These are phyloP conservation scores for Citrullus mucosospermus DNA, from an alignment of 306 rosid species.

Conservation along the genomic window DNA sequence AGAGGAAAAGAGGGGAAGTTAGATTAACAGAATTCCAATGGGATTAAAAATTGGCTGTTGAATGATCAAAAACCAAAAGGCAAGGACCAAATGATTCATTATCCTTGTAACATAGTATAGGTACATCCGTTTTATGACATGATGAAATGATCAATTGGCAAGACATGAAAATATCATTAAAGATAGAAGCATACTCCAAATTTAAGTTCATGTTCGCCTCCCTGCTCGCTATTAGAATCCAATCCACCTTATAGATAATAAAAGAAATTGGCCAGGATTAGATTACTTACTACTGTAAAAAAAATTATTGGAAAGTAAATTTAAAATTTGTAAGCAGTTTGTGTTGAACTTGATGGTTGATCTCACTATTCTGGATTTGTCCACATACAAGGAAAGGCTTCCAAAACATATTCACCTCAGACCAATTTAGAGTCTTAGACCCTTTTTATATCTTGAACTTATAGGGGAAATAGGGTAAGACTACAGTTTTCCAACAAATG, in stretches of 20 bases:
- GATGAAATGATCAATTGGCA: constrained; percentile 2
- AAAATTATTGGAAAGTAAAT: constrained; percentile 1
- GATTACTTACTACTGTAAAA: constrained; percentile 13
- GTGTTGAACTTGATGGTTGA: background rate
- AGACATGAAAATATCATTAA: constrained; percentile 13
- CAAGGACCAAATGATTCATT: background rate
- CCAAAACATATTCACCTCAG: constrained; percentile 4
- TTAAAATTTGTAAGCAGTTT: background rate
- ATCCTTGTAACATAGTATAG: background rate
- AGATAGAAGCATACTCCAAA: constrained; percentile 55
- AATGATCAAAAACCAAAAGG: background rate
- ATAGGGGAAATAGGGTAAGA: background rate
- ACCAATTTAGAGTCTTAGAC: background rate
- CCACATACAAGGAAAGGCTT: background rate
- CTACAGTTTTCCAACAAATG: background rate
- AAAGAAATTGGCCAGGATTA: constrained; percentile 23
- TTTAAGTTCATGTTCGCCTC: constrained; percentile 47
- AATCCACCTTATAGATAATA: constrained; percentile 39
- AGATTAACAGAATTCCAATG: background rate
- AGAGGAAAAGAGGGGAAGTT: background rate
- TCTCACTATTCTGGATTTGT: background rate
- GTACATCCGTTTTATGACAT: background rate
- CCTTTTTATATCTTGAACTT: background rate
- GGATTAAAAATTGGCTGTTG: background rate
- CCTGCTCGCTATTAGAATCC: constrained; percentile 40